Conservation (phyloP, 176 grass and related monocot genomes). For the Miscanthus lutarioriparius region DNA sequence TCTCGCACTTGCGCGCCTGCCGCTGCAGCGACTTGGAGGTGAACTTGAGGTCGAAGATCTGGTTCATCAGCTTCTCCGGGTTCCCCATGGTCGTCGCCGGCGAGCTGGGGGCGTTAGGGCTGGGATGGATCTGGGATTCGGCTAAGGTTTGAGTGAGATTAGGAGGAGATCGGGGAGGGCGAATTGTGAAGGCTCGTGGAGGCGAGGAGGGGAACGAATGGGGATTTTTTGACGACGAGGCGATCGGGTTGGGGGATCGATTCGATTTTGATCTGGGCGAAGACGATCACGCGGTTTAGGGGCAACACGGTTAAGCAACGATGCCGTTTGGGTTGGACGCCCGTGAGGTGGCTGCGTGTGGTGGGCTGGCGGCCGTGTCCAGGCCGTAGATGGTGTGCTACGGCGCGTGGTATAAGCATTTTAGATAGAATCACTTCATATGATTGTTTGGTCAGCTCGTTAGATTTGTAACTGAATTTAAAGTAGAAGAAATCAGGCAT, state of each 20-base stretch:
- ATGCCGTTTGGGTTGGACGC: background rate
- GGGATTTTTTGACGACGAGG: background rate
- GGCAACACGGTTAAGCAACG: conserved; percentile 30
- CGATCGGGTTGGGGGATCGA: background rate
- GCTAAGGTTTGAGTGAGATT: background rate
- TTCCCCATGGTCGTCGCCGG: conserved; percentile 63
- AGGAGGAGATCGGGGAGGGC: background rate
- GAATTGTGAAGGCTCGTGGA: background rate
- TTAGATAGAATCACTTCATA: no score
- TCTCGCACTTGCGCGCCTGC: conserved; percentile 94
- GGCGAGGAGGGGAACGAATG: background rate
- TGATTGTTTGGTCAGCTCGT: no score
- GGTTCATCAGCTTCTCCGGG: conserved; percentile 94
- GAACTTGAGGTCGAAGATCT: conserved; percentile 98
- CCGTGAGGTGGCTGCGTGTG: background rate
- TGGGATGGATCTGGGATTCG: background rate
- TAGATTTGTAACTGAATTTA: no score
- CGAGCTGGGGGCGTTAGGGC: background rate
- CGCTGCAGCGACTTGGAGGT: conserved; percentile 92
- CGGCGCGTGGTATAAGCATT: no score
- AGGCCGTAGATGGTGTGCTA: background rate
- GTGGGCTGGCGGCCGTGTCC: background rate
- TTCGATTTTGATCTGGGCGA: background rate
- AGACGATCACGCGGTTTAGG: conserved; percentile 39
- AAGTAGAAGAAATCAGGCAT: no score